A percentile compares a stretch with the other conserved stretches of the same genome.
These are phyloP conservation scores for Batrachochytrium dendrobatidis DNA, from an alignment of 371 early-diverging fungal species.

Conservation along the genomic window DNA sequence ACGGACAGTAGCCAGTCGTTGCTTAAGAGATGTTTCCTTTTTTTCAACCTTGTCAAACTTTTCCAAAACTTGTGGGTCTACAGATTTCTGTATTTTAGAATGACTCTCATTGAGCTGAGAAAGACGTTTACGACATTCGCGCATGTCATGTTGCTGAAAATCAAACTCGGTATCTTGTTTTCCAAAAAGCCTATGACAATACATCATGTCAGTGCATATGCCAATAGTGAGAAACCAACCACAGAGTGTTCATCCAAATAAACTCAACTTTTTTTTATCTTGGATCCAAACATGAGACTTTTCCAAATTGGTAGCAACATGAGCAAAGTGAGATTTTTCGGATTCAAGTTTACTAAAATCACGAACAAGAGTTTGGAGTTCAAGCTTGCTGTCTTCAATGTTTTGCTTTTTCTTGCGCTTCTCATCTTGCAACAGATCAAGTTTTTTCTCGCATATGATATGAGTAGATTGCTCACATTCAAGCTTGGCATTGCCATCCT, in stretches of 20 bases:
- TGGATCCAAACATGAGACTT: constrained; percentile 76
- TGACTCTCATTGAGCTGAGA: constrained; percentile 65
- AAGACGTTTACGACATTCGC: constrained; percentile 60
- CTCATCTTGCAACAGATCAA: constrained; percentile 55
- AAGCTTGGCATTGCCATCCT: constrained; percentile 28
- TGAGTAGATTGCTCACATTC: constrained; percentile 39
- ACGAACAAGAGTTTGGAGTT: constrained; percentile 61
- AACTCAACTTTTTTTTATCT: constrained; percentile 67
- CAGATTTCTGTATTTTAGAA: constrained; percentile 72
- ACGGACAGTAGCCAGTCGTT: constrained; percentile 81
- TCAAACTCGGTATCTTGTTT: constrained; percentile 71
- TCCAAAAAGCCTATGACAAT: constrained; percentile 59
- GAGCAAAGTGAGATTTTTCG: constrained; percentile 52
- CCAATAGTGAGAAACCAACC: background rate
- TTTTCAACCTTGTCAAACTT: constrained; percentile 91
- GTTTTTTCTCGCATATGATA: constrained; percentile 49
- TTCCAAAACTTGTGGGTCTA: constrained; percentile 91
- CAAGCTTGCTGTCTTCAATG: constrained; percentile 54
- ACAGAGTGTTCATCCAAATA: background rate
- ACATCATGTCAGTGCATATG: background rate
- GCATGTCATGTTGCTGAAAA: constrained; percentile 61
- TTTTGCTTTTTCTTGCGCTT: constrained; percentile 54
- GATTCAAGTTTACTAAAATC: constrained; percentile 63
- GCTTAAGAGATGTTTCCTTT: constrained; percentile 72
- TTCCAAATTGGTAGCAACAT: constrained; percentile 47